phyloP scores from a whole-genome alignment of 345 rosid genomes.

The Durio zibethinus region DNA sequence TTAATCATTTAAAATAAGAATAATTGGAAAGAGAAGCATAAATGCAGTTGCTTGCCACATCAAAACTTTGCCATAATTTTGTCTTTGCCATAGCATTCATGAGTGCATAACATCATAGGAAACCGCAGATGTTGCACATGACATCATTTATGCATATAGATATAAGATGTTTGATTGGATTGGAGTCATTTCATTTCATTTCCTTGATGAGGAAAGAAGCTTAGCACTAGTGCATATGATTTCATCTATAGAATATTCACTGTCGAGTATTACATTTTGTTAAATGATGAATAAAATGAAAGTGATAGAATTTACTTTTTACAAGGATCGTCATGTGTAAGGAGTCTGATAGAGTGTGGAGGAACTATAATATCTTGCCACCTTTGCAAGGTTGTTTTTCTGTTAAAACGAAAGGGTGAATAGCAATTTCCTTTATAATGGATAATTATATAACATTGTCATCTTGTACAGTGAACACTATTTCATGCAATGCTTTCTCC shows the following conservation, averaged over 20 bases:
- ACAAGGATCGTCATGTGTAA: neutral
- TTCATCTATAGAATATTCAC: neutral
- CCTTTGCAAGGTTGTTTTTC: neutral
- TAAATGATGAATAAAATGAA: neutral
- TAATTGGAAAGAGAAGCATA: neutral
- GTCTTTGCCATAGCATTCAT: neutral
- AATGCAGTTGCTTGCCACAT: neutral
- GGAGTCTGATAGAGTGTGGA: neutral
- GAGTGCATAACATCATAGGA: neutral
- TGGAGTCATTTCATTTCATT: neutral
- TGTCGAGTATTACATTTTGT: neutral
- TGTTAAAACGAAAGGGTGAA: neutral
- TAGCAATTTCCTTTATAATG: neutral
- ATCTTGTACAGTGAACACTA: neutral
- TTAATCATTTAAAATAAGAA: neutral
- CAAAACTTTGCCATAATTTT: neutral
- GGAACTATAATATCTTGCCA: neutral
- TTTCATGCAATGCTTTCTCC: neutral
- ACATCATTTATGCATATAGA: neutral
- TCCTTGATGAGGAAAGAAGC: neutral
- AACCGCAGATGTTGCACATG: neutral
- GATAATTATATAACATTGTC: neutral
- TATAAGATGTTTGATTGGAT: neutral
- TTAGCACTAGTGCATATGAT: neutral
- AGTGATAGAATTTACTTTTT: neutral